Percentiles rank a stretch among this genome's conserved stretches.
These are phyloP conservation scores for Suillus clintonianus DNA, from an alignment of 768 basidiomycete species.

Conservation along the genomic window DNA sequence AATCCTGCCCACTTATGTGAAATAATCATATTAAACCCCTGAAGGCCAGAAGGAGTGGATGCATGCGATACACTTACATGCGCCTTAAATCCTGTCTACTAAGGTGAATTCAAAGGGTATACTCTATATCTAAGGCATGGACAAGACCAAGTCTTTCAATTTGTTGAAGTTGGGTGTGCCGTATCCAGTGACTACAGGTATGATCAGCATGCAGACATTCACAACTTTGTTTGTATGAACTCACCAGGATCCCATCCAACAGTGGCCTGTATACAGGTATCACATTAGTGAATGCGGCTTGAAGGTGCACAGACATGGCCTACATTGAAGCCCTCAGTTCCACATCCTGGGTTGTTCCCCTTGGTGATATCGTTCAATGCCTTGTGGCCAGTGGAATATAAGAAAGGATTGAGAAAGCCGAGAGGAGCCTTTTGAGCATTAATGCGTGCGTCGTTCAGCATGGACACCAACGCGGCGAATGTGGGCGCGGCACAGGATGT, in stretches of 20 bases:
- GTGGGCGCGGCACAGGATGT: slow-evolving; percentile 69
- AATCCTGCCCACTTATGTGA: neutral
- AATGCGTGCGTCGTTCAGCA: slow-evolving; percentile 66
- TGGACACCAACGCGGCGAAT: slow-evolving; percentile 62
- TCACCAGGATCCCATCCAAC: slow-evolving; percentile 62
- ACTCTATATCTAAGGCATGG: neutral
- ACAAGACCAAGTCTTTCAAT: slow-evolving; percentile 39
- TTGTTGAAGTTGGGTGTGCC: slow-evolving; percentile 56
- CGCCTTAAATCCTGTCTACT: neutral
- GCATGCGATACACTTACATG: neutral
- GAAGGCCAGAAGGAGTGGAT: neutral
- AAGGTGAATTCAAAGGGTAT: neutral
- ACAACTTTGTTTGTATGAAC: slow-evolving; percentile 15
- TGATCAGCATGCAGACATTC: slow-evolving; percentile 11
- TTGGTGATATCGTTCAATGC: slow-evolving; percentile 58
- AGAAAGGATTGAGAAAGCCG: slow-evolving; percentile 69
- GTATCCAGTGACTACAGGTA: slow-evolving; percentile 51
- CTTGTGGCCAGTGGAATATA: slow-evolving; percentile 42
- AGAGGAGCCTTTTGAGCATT: slow-evolving; percentile 42
- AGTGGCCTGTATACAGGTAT: slow-evolving; percentile 38
- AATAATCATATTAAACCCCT: neutral
- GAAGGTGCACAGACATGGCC: slow-evolving; percentile 20
- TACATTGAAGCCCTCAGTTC: slow-evolving; percentile 67
- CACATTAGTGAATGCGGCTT: neutral
- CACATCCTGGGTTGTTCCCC: slow-evolving; percentile 62